These are phyloP conservation scores for Lepiota brunneoincarnata DNA, from an alignment of 768 basidiomycete genomes.

Conservation along the genomic window DNA sequence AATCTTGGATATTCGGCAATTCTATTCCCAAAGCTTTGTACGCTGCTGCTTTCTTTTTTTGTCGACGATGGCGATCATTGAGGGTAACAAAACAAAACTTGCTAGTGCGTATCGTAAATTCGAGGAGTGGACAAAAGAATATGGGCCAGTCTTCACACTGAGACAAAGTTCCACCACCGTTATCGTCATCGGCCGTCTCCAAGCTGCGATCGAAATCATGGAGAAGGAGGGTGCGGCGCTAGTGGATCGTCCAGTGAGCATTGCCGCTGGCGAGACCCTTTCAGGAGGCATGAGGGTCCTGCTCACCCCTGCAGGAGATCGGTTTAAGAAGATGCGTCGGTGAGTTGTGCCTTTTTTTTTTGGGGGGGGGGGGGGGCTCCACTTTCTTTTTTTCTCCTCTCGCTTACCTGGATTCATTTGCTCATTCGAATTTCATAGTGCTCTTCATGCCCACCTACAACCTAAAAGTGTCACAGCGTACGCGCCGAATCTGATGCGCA, in stretches of 20 bases:
- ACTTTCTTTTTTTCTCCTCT: neutral
- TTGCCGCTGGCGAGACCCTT: conserved; percentile 58
- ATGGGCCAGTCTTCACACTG: conserved; percentile 60
- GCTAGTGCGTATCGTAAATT: conserved; percentile 48
- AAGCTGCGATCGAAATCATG: conserved; percentile 65
- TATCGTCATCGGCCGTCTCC: conserved; percentile 46
- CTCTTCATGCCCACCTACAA: conserved; percentile 57
- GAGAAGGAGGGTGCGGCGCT: conserved; percentile 59
- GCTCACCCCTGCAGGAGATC: conserved; percentile 53
- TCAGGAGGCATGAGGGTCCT: conserved; percentile 58
- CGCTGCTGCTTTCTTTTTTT: conserved; percentile 10
- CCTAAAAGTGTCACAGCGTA: conserved; percentile 50
- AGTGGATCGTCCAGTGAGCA: conserved; percentile 53
- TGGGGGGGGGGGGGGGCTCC: neutral
- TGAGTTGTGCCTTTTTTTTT: conserved; percentile 20
- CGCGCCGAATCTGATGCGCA: conserved; percentile 43
- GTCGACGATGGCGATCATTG: neutral
- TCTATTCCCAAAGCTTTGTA: conserved; percentile 39
- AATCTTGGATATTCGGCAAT: conserved; percentile 37
- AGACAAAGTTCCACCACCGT: conserved; percentile 44
- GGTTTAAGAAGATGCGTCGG: conserved; percentile 62
- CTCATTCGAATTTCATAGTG: conserved; percentile 29
- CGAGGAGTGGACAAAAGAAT: conserved; percentile 56
- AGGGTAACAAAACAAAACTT: neutral
- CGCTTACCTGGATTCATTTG: neutral